Evolutionary conservation across 441 rosid genomes (phyloP).

Genomic region (Arabidopsis hybrid): DNA sequence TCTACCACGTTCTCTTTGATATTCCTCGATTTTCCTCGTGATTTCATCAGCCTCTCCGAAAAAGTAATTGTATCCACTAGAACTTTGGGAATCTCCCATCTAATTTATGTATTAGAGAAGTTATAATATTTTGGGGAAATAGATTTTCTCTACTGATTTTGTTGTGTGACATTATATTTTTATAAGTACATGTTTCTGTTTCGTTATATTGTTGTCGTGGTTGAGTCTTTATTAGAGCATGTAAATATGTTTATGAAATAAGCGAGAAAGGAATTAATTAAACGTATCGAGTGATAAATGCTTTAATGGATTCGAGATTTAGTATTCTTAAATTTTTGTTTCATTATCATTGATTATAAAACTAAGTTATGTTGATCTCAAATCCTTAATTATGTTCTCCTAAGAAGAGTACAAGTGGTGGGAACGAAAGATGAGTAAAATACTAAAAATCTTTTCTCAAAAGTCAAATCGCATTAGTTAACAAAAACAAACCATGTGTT

Average conservation of each 20-base stretch:
- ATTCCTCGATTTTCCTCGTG: slow-evolving; percentile 9
- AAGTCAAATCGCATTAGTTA: no score
- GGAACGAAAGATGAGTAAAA: no score
- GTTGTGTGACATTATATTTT: slow-evolving; percentile 11
- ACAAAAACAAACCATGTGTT: no score
- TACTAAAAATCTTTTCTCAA: no score
- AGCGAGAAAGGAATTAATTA: neutral
- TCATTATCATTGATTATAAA: neutral
- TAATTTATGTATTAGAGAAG: neutral
- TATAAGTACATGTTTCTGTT: neutral
- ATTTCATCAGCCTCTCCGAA: slow-evolving; percentile 40
- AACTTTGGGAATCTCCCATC: slow-evolving; percentile 12
- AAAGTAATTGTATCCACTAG: slow-evolving; percentile 7
- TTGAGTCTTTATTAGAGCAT: slow-evolving; percentile 30
- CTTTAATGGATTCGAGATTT: neutral
- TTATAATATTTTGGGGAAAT: neutral
- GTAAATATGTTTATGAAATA: neutral
- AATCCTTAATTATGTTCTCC: no score
- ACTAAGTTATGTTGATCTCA: no score
- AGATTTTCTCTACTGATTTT: slow-evolving; percentile 7
- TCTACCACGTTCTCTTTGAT: slow-evolving; percentile 5
- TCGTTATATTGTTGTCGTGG: slow-evolving; percentile 17
- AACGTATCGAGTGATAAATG: neutral
- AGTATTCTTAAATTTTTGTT: neutral
- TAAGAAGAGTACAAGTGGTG: no score